phyloP scores from a whole-genome alignment of 169 alveolate genomes.

The Plasmodium fragile region DNA sequence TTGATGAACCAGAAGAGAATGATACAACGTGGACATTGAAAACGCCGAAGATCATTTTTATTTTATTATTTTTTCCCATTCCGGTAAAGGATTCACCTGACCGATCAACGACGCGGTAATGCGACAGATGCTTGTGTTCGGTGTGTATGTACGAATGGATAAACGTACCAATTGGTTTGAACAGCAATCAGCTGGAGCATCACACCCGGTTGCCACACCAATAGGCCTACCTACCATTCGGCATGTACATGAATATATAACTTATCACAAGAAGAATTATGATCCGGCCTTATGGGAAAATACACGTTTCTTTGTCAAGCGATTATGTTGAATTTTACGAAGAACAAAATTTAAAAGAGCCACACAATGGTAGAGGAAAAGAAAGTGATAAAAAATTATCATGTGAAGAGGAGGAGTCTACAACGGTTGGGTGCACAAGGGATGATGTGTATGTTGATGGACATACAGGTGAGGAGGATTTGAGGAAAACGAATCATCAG shows the following conservation, averaged over 20 bases:
- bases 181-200: neutral
- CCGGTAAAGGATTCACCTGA: neutral
- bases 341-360: neutral
- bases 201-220: neutral
- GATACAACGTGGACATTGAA: neutral
- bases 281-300: constrained; percentile 2
- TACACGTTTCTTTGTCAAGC: constrained; percentile 52
- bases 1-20: neutral
- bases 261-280: neutral
- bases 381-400: neutral
- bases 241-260: neutral
- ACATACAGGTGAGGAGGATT: neutral
- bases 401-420: neutral
- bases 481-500: neutral
- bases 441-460: neutral
- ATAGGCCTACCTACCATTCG: neutral
- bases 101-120: neutral
- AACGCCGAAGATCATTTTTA: neutral
- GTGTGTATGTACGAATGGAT: constrained; percentile 3
- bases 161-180: neutral
- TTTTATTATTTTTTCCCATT: too few relatives aligned
- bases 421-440: neutral
- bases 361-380: neutral
- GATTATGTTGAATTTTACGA: constrained; percentile 51
- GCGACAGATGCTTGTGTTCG: neutral